Conservation (phyloP, 768 basidiomycete species). For the Clitopilus hobsonii region DNA sequence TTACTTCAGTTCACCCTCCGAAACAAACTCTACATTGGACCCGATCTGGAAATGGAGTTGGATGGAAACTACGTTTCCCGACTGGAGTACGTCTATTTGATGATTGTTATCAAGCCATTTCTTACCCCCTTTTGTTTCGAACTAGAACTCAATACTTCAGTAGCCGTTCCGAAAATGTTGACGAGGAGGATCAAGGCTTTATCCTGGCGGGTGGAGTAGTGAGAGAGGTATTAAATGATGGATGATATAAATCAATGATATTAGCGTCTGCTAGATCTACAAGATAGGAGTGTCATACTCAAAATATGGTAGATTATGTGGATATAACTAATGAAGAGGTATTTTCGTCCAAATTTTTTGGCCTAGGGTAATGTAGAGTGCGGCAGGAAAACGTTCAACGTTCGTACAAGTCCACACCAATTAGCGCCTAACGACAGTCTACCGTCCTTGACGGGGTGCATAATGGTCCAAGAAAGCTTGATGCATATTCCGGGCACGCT, state of each 20-base stretch:
- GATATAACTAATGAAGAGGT: neutral
- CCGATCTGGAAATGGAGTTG: conserved; percentile 35
- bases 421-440: too few species aligned
- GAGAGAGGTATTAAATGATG: conserved; percentile 24
- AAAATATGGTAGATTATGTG: neutral
- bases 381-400: too few species aligned
- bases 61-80: conserved; percentile 46
- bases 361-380: too few species aligned
- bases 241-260: neutral
- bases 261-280: neutral
- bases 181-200: conserved; percentile 24
- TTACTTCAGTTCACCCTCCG: conserved; percentile 43
- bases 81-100: conserved; percentile 31
- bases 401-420: too few species aligned
- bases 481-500: too few species aligned
- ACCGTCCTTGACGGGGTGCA: too few species aligned
- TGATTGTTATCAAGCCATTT: neutral
- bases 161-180: conserved; percentile 11
- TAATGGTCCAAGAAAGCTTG: too few species aligned
- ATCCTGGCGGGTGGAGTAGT: conserved; percentile 29
- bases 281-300: neutral
- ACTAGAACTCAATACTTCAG: conserved; percentile 18
- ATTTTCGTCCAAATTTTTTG: neutral
- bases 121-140: neutral
- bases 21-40: conserved; percentile 42